Evolutionary conservation across 352 stramenopile species (phyloP), one percentile per base, ranked within the genome.

Genomic region (Aphanomyces stellatus): DNA sequence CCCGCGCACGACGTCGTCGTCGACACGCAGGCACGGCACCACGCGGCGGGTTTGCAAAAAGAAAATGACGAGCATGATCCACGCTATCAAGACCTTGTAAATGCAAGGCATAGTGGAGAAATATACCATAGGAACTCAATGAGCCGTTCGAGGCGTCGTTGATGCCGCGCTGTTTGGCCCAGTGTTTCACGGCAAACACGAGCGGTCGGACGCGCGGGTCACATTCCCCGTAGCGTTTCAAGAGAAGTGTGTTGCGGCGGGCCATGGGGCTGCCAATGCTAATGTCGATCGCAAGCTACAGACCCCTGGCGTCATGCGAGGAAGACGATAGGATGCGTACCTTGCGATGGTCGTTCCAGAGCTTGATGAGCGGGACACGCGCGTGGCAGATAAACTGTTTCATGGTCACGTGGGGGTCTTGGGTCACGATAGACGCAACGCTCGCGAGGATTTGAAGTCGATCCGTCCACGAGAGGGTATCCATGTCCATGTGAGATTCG

Each of bases 121-220:
- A 49, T 49, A 22, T 62, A 90, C 84, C 96, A 71, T 99, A 99
- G 8, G 91, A 98, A 67, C 88, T 98, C 49, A 99, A 79, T 22
- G 96, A 99, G 24, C 97, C 95, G 28, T 98, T 91, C 24, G 81
- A 87, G 34, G 97, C 95, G 66, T 98, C 96, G 72, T 99, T 99
- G 69, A 99, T 98, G 10, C 94, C 85, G 27, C 96, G 81, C 35
- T 85, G 83, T 73, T 99, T 98, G 7, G 96, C 96, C 97, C 96
- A 99, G 43, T 97, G 87, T 76, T 99, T 99, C 69, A 99, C 85
- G 1, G 97, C 91, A 72, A 98, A 98, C 59, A 94, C 95, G 17
- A 99, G 72, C 10, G 96, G 85, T 4, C 93, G 88, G 11, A 96
- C 85, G 13, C 87, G 81, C 5, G 82, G 81, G 63, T 95, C 87